Evolutionary conservation across 2,329 filamentous ascomycete species (phyloP), one percentile per base, ranked within the genome.

Genomic region (Colletotrichum zoysiae): DNA sequence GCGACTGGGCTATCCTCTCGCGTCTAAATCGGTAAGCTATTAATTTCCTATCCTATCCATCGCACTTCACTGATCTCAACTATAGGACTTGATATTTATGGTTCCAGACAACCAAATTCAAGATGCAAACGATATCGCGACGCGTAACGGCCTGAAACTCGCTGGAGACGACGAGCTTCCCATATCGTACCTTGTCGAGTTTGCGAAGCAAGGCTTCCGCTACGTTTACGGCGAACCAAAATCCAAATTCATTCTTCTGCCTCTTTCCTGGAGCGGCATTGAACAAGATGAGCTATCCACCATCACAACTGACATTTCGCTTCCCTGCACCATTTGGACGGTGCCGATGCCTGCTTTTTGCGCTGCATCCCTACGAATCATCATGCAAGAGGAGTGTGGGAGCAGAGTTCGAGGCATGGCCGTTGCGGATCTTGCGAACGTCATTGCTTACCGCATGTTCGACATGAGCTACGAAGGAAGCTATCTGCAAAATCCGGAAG

Each of bases 1-100:
- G 16, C 56, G 42, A n/a, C 53, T 60, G 44, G 46, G 46, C 18
- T 60, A 67, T 51, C 64, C 44, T 16, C 56, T 67, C 23, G 42
- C 53, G n/a, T 26, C 53, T n/a, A 58, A 59, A 18, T 30, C 18
- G 30, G 64, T 30, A 42, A 53, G 11, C n/a, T 33, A 30, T 14
- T 5, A 26, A 40, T 20, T 12, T n/a, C 11, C 40, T 30, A 4
- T 18, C n/a, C 40, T 30, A 40, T 50, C 18, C 51, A 66, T 30
- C 8, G 12, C 3, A 26, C 26, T 26, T 30, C n/a, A 59, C 20
- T 53, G n/a, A 51, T 11, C n/a, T 44, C n/a, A 33, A 26, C 30
- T 42, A 55, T 18, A 65, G 42, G 44, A 53, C 33, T 53, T 59
- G 26, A 42, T 67, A 58, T 67, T 67, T 42, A 55, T 67, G 14